phyloP scores from a whole-genome alignment of 768 basidiomycete genomes.

The Phallus indusiatus region DNA sequence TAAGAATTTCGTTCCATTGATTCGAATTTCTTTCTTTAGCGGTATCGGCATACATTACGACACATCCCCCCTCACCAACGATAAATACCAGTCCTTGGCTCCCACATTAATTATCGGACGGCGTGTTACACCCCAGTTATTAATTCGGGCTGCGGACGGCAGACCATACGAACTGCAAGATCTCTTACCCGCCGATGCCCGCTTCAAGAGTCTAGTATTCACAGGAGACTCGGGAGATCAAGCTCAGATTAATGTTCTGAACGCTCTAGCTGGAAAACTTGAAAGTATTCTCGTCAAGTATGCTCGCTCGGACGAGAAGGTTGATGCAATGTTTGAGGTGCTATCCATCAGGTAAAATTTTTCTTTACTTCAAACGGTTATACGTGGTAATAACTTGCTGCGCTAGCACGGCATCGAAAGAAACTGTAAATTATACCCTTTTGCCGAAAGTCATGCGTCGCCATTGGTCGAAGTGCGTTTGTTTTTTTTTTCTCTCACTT shows the following conservation, averaged over 20 bases:
- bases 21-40: conserved; percentile 17
- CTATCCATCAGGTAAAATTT: conserved; percentile 24
- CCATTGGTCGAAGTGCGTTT: conserved; percentile 51
- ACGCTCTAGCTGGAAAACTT: conserved; percentile 26
- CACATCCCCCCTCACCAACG: conserved; percentile 35
- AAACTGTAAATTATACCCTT: conserved; percentile 33
- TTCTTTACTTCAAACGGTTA: conserved; percentile 28
- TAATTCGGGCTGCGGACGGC: conserved; percentile 42
- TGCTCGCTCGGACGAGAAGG: conserved; percentile 15
- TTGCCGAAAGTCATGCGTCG: conserved; percentile 37
- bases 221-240: conserved; percentile 32
- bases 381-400: conserved; percentile 27
- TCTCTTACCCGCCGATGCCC: conserved; percentile 38
- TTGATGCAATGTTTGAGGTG: conserved; percentile 21
- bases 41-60: conserved; percentile 47
- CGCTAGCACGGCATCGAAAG: conserved; percentile 18
- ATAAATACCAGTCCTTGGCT: conserved; percentile 29
- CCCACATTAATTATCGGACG: conserved; percentile 37
- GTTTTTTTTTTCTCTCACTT: background rate
- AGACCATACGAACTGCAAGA: conserved; percentile 47
- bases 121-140: conserved; percentile 40
- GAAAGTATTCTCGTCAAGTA: conserved; percentile 22
- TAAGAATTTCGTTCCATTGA: background rate
- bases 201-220: conserved; percentile 50
- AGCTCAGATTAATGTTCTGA: conserved; percentile 22